Base-by-base conservation (phyloP, 257 asterid genomes). In the Scutellaria minor region DNA sequence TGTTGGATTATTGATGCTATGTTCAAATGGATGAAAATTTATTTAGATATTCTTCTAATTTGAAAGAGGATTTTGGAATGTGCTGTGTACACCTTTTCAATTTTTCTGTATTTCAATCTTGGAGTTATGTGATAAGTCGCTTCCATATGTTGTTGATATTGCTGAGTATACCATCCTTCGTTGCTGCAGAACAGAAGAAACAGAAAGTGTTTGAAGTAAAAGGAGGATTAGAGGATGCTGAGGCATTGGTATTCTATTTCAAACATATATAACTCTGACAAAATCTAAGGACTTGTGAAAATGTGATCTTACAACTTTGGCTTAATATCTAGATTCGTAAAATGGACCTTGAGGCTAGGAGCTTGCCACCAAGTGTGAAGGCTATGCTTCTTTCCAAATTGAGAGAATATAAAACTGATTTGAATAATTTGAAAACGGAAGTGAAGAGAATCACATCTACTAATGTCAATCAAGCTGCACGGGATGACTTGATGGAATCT, bases 321-420 rank as follows among this genome's bases (percentile, higher is more conserved):
- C 20, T 70, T 68, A 42, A 51, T 61, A 20, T 59, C 70, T 66
- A 92, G 97, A 84, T 92, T 55, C 92, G 96, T 66, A 92, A 92
- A 84, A 92, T 89, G 97, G 97, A 89, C 72, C 92, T 86, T 48
- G 97, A 92, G 84, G 97, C 96, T 73, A 83, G 96, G 78, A 89
- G 96, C 70, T 80, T 89, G 83, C 88, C 90, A n/a, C 89, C 94
- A 61, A 85, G 72, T 78, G 83, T 79, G 80, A 92, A 89, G 75
- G 91, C 89, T 75, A 42, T 76, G n/a, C 87, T 92, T 73, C 90
- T 92, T 61, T 88, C 88, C 55, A 92, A 92, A 81, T 80, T 92
- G 79, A 84, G 96, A 80, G 96, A 88, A 69, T 86, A 89, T 83
- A 92, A 88, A 80, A 79, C 85, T 52, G 96, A 92, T 84, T 81